Evolutionary conservation across 164 flowering plant genomes (phyloP).

Genomic region (Chimonanthus salicifolius): DNA sequence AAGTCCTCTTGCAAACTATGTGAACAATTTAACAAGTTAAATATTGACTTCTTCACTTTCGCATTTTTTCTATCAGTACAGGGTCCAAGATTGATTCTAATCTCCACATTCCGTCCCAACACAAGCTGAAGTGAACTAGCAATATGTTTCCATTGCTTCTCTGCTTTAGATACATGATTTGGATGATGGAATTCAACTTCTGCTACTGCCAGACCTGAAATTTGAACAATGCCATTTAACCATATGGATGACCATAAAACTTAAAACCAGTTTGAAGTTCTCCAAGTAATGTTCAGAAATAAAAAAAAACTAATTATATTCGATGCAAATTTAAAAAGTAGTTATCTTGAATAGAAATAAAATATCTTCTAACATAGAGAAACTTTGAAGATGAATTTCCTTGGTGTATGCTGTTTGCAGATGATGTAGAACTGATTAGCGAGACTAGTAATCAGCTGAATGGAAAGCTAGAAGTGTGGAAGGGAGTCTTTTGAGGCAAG

Average conservation of each 20-base stretch:
- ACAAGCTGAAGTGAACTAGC: slow-evolving; percentile 62
- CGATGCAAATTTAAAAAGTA: no score
- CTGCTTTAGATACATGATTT: slow-evolving; percentile 59
- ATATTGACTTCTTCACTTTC: slow-evolving; percentile 40
- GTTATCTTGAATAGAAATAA: no score
- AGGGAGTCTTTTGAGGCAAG: no score
- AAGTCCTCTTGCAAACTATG: slow-evolving; percentile 36
- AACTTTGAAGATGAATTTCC: neutral
- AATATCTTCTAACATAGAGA: neutral
- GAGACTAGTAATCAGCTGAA: no score
- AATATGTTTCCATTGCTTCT: slow-evolving; percentile 78
- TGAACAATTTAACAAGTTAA: slow-evolving; percentile 59
- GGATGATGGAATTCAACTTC: slow-evolving; percentile 62
- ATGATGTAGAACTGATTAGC: no score
- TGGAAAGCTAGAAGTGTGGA: no score
- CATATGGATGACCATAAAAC: neutral
- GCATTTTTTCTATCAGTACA: slow-evolving; percentile 22
- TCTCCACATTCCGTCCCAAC: slow-evolving; percentile 77
- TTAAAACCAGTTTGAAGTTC: neutral
- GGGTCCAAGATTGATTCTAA: slow-evolving; percentile 51
- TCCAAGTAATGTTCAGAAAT: neutral
- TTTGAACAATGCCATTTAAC: neutral
- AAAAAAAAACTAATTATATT: no score
- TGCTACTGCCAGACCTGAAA: slow-evolving; percentile 66
- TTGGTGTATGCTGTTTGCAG: no score